A percentile compares a stretch with the other conserved stretches of the same genome.
phyloP scores from a whole-genome alignment of 192 early-diverging fungal genomes.

The Coemansia sp. region DNA sequence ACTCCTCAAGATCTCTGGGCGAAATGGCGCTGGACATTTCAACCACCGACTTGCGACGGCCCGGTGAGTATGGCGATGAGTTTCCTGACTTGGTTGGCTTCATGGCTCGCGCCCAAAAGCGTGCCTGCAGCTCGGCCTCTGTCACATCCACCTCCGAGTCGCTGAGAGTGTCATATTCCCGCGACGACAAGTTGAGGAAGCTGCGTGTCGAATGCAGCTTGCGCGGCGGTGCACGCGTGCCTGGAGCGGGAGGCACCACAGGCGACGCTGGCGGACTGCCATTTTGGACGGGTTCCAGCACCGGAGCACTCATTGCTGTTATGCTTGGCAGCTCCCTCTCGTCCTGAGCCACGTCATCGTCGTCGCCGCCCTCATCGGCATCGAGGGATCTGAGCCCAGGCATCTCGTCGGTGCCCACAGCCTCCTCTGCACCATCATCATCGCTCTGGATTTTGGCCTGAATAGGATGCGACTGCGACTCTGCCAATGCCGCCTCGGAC shows the following conservation, averaged over 20 bases:
- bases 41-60: conserved; percentile 36
- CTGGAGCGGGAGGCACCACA: not conserved
- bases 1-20: conserved; percentile 40
- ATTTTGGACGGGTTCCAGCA: not conserved
- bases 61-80: conserved; percentile 44
- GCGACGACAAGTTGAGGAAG: conserved; percentile 25
- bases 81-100: conserved; percentile 37
- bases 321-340: not conserved
- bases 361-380: not conserved
- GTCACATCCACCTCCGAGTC: conserved; percentile 33
- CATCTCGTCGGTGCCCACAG: not conserved
- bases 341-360: not conserved
- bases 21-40: conserved; percentile 45
- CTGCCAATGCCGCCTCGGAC: not conserved
- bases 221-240: conserved; percentile 17
- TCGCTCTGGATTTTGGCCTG: not conserved
- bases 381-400: not conserved
- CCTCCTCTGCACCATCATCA: not conserved
- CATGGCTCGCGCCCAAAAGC: conserved; percentile 51
- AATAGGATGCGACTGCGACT: not conserved
- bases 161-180: conserved; percentile 26
- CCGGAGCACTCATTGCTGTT: not conserved
- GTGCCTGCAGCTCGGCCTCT: conserved; percentile 34
- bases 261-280: not conserved
- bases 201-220: conserved; percentile 17